Base-by-base conservation (phyloP, 1,139 yeast species). In the Yamadazyma atmosphaerica region DNA sequence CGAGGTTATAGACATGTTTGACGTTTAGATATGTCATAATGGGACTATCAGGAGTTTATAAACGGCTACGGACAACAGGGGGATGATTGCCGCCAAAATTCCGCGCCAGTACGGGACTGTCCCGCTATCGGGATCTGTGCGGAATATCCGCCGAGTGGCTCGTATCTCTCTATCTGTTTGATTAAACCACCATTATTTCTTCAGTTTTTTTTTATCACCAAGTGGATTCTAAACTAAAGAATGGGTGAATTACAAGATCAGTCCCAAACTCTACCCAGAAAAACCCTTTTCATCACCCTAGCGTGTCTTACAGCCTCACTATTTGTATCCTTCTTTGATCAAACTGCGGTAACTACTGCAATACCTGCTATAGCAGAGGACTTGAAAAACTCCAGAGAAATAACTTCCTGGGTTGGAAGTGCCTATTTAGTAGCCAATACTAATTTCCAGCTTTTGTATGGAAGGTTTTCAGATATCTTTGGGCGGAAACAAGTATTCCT, bases 341-440 rank as follows among this genome's bases (percentile, higher is more conserved):
- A 67, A 42, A 67, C 73, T 1, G 65, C 74, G 17, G 59, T 72
- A 2, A 61, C 77, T 1, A 63, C 74, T 7, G 74, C 73, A 0
- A 57, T 70, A 10, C 67, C 78, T 1, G 51, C 59, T 4, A 71
- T 73, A 17, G 70, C 68, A 0, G 44, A 58, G 17, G 73, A 68
- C 26, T 53, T 73, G 29, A 41, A 56, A 27, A 65, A 74, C 1
- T 56, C 64, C 32, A 52, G 58, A 12, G 60, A 74, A 2, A 68
- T 71, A 29, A 65, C 65, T 43, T 44, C 40, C 19, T 74, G 79
- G 79, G 72, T 73, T 1, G 75, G 74, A 19, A 68, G 77, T 0
- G 61, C 77, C 2, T 64, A 72, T 6, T 54, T 72, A 31, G 63
- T 73, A 38, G 71, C 75, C n/a, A 73, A 71, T 45, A 57, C 74